Evolutionary conservation across 495 filamentous ascomycete species (phyloP), one percentile per base, ranked within the genome.

Genomic region (Penicillium antarcticum): DNA sequence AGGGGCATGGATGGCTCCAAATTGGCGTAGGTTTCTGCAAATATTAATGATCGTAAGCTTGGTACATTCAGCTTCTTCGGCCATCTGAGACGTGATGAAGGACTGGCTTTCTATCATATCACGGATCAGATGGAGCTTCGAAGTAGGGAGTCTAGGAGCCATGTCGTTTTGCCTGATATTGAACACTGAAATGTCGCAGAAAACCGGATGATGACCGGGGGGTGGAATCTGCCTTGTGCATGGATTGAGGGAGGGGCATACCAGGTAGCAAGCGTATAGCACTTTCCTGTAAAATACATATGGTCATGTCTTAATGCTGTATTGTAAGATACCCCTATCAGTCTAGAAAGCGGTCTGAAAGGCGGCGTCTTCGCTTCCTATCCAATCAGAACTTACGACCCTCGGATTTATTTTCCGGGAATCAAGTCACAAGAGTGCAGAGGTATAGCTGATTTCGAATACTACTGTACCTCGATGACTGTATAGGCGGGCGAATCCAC

Each of bases 21-120:
- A 69, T 39, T 55, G 45, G 33, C 45, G 49, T 24, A 70, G 29
- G 51, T 68, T 70, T 5, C 52, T 55, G 26, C 51, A 39, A 48
- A 68, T 63, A 13, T 19, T 40, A 54, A 39, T 57, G 32, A 70
- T 11, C 41, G 8, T 29, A 29, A 9, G 5, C 8, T 7, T 4
- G 26, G 5, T 29, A 9, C 26, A 29, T 29, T 29, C 44, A 18
- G 50, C 55, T 42, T 33, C 57, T 36, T 59, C 38, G 32, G 55
- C 60, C 17, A 50, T 44, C 37, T 35, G 5, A 23, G 21, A 23
- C 2, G 21, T n/a, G 41, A 12, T 4, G 3, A 43, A 21, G 16
- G 4, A 12, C 12, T 33, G 4, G 17, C 42, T 44, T 1, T n/a
- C 31, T n/a, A 44, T 33, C 42, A 44, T 44, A 17, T 44, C 42